These are phyloP conservation scores for Daldinia caldariorum DNA, from an alignment of 495 filamentous ascomycete species.

Conservation along the genomic window DNA sequence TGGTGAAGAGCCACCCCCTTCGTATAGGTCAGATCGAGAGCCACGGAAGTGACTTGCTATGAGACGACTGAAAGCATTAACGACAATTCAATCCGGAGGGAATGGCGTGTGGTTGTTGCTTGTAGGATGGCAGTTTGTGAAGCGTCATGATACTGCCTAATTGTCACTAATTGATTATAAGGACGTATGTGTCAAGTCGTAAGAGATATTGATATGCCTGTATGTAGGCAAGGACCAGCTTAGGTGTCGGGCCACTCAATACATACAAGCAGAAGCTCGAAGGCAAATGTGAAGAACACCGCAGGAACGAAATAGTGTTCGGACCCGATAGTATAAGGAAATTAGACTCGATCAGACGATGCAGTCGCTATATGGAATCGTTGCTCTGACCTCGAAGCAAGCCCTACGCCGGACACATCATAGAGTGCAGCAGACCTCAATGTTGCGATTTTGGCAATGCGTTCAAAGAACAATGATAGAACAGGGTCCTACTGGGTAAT, in stretches of 20 bases:
- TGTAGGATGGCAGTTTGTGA: background rate
- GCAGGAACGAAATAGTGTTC: background rate
- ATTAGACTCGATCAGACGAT: background rate
- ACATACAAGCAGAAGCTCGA: background rate
- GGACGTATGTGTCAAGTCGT: background rate
- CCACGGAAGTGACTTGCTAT: slow-evolving; percentile 17
- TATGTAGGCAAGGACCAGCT: background rate
- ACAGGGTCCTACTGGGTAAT: slow-evolving; percentile 10
- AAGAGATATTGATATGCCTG: background rate
- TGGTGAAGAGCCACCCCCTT: slow-evolving; percentile 19
- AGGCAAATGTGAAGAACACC: background rate
- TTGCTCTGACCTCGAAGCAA: slow-evolving; percentile 15
- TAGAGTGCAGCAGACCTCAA: background rate
- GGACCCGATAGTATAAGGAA: slow-evolving; percentile 12
- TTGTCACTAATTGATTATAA: background rate
- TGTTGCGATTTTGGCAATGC: too few species aligned
- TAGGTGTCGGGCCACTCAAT: slow-evolving; percentile 3
- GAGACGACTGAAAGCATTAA: slow-evolving; percentile 22
- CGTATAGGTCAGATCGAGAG: slow-evolving; percentile 1
- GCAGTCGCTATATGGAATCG: background rate
- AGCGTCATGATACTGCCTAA: background rate
- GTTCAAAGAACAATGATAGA: too few species aligned
- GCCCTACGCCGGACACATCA: background rate
- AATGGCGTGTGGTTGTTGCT: slow-evolving; percentile 1
- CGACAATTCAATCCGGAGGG: background rate